Evolutionary conservation across 2,329 filamentous ascomycete species (phyloP), one percentile per base, ranked within the genome.

Genomic region (Ophioceras dolichostomum): DNA sequence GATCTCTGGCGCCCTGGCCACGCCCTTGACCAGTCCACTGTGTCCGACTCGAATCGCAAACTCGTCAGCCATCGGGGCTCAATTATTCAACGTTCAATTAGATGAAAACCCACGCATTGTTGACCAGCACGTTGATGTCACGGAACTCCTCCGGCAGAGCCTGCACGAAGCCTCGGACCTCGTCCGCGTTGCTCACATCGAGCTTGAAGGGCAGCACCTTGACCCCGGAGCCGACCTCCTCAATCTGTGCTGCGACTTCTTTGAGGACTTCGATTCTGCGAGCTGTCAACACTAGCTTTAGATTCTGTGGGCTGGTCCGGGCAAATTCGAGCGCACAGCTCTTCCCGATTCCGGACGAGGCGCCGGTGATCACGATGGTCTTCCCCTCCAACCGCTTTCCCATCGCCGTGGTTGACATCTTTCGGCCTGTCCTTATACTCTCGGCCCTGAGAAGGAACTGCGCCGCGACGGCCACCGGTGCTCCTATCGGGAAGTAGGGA

Each of bases 321-420:
- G 91, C 91, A 54, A 96, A 98, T 59, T 96, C 91, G 46, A 91
- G 66, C n/a, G 89, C 91, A 14, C 74, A 81, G 49, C 73, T 76
- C 39, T 72, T 75, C 18, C 91, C 91, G 59, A 98, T 96, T 43
- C 91, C 91, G 16, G 86, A 93, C 4, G 83, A 91, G 22, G 91
- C 91, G 39, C 91, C 91, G 5, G 91, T 96, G 45, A 98, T 74
- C 40, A 96, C 61, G 41, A 96, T 68, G 4, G 87, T 96, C 67
- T 96, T 96, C 72, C 87, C 87, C 52, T 82, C 73, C 42, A 98
- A 83, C 64, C 89, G 87, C 59, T 86, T 82, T 45, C 71, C 71
- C 62, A 83, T 77, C 53, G 81, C 76, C 28, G 84, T 73, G 34
- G 69, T 60, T 26, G 63, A 53, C 67, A 71, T 70, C 43, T 53